Evolutionary conservation across 768 basidiomycete species (phyloP), one percentile per base, ranked within the genome.

Genomic region (Mycena capillaripes): DNA sequence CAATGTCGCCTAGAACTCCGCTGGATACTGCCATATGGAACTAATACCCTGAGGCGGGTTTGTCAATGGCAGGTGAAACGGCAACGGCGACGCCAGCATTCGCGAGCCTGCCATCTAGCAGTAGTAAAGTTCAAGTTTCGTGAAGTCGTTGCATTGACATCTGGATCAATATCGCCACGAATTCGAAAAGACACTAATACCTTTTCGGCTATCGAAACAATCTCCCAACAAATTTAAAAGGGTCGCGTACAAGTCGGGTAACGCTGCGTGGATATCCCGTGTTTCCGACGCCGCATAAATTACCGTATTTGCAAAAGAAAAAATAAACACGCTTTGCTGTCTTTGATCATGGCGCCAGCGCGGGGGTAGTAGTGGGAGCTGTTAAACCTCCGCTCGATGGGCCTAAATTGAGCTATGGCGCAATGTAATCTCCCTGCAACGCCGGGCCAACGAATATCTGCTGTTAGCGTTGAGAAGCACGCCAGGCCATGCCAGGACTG

Each of bases 401-500:
- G 48, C 34, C 52, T 69, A 34, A 23, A 64, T 12, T 64, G 42
- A 25, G 40, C 38, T 56, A 50, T 23, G 42, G 30, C 16, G 21
- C 34, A n/a, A 61, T 44, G 71, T 63, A 62, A 72, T 63, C 50
- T 40, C 23, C 65, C 71, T 66, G 64, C 70, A 62, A 57, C 70
- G 55, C 36, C 70, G 70, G 70, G 57, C 16, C 42, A 44, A 21
- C 42, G 16, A 44, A 21, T 36, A 27, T 36, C n/a, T 32, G 60
- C 60, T 58, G 53, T 30, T n/a, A n/a, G n/a, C n/a, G n/a, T n/a
- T n/a, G n/a, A 11, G 34, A 10, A 38, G 38, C 38, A 38, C 16
- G 38, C 38, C 38, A 38, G 38, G 11, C 38, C n/a, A n/a, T 38
- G 38, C 38, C 38, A 38, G 38, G 10, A 38, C 38, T n/a, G 16